phyloP scores from a whole-genome alignment of 768 basidiomycete genomes.

The Amanita exitialis region DNA sequence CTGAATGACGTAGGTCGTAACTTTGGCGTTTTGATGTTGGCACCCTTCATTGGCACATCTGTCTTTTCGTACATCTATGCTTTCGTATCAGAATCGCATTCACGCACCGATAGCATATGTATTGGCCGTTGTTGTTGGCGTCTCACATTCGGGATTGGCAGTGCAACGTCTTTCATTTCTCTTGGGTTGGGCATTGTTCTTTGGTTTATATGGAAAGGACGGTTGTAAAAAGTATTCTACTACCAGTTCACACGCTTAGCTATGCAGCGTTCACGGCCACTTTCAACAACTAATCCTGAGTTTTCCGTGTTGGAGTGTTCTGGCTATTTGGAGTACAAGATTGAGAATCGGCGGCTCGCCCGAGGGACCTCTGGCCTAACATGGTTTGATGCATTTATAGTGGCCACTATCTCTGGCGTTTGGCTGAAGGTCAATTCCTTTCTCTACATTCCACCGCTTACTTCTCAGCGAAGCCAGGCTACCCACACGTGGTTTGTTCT shows the following conservation, averaged over 20 bases:
- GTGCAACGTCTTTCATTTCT: slow-evolving; percentile 32
- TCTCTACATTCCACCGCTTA: background rate
- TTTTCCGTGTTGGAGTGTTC: slow-evolving; percentile 34
- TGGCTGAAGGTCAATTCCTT: slow-evolving; percentile 19
- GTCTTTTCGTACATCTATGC: slow-evolving; percentile 76
- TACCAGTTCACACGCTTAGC: background rate
- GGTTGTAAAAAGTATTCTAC: slow-evolving; percentile 5
- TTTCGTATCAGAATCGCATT: slow-evolving; percentile 45
- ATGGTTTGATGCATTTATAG: slow-evolving; percentile 26
- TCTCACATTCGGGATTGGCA: slow-evolving; percentile 49
- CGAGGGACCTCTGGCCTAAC: slow-evolving; percentile 23
- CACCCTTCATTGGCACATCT: slow-evolving; percentile 68
- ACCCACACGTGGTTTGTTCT: background rate
- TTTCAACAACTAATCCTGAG: slow-evolving; percentile 34
- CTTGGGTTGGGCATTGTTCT: slow-evolving; percentile 34
- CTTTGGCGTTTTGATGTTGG: slow-evolving; percentile 65
- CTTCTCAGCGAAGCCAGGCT: background rate
- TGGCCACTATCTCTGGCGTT: slow-evolving; percentile 20
- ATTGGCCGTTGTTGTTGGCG: slow-evolving; percentile 54
- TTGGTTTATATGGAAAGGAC: slow-evolving; percentile 56
- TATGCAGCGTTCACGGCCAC: slow-evolving; percentile 18
- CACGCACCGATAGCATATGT: slow-evolving; percentile 34
- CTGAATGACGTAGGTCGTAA: slow-evolving; percentile 61
- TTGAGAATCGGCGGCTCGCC: slow-evolving; percentile 41
- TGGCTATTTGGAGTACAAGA: slow-evolving; percentile 48